Conservation (phyloP, 208 protist genomes). For the Crithidia sp. region DNA sequence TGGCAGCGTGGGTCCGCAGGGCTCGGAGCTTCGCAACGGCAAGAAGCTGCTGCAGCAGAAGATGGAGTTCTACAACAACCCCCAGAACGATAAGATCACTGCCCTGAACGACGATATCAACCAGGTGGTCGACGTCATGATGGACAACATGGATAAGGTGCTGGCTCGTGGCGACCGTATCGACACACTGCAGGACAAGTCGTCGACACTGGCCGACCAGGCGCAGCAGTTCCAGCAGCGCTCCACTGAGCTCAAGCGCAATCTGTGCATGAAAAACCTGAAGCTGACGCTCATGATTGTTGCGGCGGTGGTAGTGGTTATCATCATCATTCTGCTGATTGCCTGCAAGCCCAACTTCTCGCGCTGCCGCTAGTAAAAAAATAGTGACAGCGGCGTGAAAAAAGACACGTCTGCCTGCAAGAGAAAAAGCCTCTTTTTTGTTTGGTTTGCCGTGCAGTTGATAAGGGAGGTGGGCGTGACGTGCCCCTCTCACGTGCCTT, state of each 20-base stretch:
- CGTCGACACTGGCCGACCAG: constrained; percentile 77
- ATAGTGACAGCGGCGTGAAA: no score
- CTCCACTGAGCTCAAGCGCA: constrained; percentile 89
- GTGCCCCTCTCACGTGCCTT: constrained; percentile 7
- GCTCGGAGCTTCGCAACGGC: constrained; percentile 80
- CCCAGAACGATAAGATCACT: constrained; percentile 92
- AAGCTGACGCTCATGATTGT: constrained; percentile 90
- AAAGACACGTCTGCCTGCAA: constrained; percentile 2
- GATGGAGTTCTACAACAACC: constrained; percentile 94
- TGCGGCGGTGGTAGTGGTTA: constrained; percentile 61
- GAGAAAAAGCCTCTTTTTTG: neutral
- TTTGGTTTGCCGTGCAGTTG: no score
- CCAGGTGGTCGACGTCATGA: constrained; percentile 93
- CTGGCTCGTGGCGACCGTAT: constrained; percentile 87
- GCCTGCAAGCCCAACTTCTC: constrained; percentile 90
- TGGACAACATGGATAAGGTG: constrained; percentile 94
- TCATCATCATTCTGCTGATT: constrained; percentile 88
- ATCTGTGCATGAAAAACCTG: constrained; percentile 90
- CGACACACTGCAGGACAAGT: constrained; percentile 90
- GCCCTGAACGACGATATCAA: constrained; percentile 91
- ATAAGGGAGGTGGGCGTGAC: neutral
- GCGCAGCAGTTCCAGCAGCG: constrained; percentile 85
- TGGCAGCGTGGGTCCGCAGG: constrained; percentile 46
- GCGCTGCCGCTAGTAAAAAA: constrained; percentile 47
- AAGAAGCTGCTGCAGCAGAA: constrained; percentile 93